Percentiles rank a stretch among this genome's conserved stretches.
These are phyloP conservation scores for Maudiozyma barnettii DNA, from an alignment of 805 yeast species.

Conservation along the genomic window DNA sequence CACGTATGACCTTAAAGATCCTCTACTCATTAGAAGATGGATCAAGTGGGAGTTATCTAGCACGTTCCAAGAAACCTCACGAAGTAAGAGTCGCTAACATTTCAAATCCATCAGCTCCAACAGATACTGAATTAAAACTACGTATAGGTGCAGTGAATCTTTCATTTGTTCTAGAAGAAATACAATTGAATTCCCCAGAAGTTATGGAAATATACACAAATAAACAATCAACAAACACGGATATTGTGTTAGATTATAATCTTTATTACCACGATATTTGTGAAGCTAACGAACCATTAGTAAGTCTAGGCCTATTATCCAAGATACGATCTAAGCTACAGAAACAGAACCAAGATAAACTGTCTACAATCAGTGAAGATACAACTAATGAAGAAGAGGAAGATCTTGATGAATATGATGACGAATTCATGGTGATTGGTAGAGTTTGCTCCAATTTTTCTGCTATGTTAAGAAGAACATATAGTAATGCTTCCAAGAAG, in stretches of 20 bases:
- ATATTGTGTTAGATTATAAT: conserved; percentile 22
- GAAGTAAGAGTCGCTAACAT: conserved; percentile 21
- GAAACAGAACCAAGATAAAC: background rate
- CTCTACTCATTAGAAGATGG: conserved; percentile 26
- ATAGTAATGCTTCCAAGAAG: conserved; percentile 13
- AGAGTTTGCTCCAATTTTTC: conserved; percentile 30
- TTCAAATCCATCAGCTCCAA: conserved; percentile 14
- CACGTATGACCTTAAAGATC: conserved; percentile 27
- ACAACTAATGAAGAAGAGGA: conserved; percentile 7
- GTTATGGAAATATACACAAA: conserved; percentile 14
- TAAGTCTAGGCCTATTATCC: conserved; percentile 28
- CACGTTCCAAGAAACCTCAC: conserved; percentile 24
- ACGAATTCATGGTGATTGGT: conserved; percentile 22
- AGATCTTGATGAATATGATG: conserved; percentile 15
- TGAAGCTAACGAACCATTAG: conserved; percentile 30
- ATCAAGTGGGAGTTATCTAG: conserved; percentile 21
- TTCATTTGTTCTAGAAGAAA: conserved; percentile 20
- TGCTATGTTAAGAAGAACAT: conserved; percentile 24
- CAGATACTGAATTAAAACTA: conserved; percentile 7
- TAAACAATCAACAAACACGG: background rate
- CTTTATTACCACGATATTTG: conserved; percentile 28
- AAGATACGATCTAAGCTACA: conserved; percentile 20
- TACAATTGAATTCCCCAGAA: conserved; percentile 28
- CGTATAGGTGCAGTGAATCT: conserved; percentile 26
- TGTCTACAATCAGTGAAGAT: background rate